Conservation (phyloP, 2,329 filamentous ascomycete genomes). For the Neofusicoccum sp. region DNA sequence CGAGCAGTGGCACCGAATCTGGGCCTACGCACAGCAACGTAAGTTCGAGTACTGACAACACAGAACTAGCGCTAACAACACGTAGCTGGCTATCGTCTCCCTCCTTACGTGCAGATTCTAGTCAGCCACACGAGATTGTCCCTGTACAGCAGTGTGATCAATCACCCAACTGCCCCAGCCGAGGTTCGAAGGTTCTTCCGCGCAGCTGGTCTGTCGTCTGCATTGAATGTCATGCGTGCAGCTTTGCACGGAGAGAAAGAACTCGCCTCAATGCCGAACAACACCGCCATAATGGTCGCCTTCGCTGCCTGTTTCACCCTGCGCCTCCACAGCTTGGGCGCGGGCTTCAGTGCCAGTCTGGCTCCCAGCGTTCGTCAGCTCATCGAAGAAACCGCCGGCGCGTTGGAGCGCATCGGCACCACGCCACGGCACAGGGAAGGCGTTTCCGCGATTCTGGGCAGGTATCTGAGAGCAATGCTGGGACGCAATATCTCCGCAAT, state of each 20-base stretch:
- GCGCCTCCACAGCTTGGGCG: conserved; percentile 53
- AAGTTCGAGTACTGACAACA: conserved; percentile 53
- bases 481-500: conserved; percentile 25
- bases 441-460: conserved; percentile 60
- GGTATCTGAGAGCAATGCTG: conserved; percentile 48
- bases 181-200: conserved; percentile 73
- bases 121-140: conserved; percentile 71
- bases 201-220: conserved; percentile 67
- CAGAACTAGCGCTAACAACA: conserved; percentile 39
- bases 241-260: conserved; percentile 70
- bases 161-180: conserved; percentile 67
- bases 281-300: conserved; percentile 75
- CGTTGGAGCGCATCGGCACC: conserved; percentile 67
- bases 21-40: conserved; percentile 36
- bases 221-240: conserved; percentile 71
- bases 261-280: conserved; percentile 74
- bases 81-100: conserved; percentile 49
- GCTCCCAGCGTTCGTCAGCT: conserved; percentile 49
- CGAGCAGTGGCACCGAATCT: conserved; percentile 62
- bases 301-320: conserved; percentile 64
- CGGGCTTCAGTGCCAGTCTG: conserved; percentile 28
- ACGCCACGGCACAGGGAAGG: conserved; percentile 66
- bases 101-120: conserved; percentile 72
- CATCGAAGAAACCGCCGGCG: conserved; percentile 65
- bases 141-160: conserved; percentile 73